A percentile compares a stretch with the other conserved stretches of the same genome.
Conservation (phyloP, 1,284 basidiomycete species). For the Ceratobasidium sp. region DNA sequence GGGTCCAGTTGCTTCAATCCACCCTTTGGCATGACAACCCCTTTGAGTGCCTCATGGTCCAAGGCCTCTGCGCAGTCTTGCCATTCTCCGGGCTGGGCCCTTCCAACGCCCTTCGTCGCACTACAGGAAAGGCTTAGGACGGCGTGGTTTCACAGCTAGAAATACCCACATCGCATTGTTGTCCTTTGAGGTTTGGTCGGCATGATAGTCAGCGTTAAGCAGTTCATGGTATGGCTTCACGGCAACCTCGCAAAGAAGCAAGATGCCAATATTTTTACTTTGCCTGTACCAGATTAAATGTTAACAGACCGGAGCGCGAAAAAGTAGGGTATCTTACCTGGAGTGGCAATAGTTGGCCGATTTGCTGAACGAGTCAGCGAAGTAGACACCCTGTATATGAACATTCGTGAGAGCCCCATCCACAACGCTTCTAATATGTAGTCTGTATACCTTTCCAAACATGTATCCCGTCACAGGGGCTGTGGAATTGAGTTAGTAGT, state of each 20-base stretch:
- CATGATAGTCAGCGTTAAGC: slow-evolving; percentile 47
- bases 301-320: background rate
- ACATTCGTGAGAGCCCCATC: background rate
- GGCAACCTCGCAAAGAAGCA: slow-evolving; percentile 49
- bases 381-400: slow-evolving; percentile 65
- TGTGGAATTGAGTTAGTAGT: background rate
- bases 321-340: slow-evolving; percentile 2
- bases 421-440: background rate
- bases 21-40: slow-evolving; percentile 48
- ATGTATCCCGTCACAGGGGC: slow-evolving; percentile 51
- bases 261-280: slow-evolving; percentile 47
- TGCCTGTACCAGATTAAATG: background rate
- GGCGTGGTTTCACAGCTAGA: background rate
- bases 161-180: slow-evolving; percentile 44
- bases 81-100: slow-evolving; percentile 47
- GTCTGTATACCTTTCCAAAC: slow-evolving; percentile 65
- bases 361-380: slow-evolving; percentile 54
- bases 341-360: slow-evolving; percentile 47
- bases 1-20: slow-evolving; percentile 24
- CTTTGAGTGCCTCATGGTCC: slow-evolving; percentile 47
- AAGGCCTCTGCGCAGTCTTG: slow-evolving; percentile 45
- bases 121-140: slow-evolving; percentile 31
- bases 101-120: slow-evolving; percentile 49
- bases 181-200: slow-evolving; percentile 45
- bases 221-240: slow-evolving; percentile 47